Base-by-base conservation (phyloP, 345 rosid genomes). In the Erodium maritimum region DNA sequence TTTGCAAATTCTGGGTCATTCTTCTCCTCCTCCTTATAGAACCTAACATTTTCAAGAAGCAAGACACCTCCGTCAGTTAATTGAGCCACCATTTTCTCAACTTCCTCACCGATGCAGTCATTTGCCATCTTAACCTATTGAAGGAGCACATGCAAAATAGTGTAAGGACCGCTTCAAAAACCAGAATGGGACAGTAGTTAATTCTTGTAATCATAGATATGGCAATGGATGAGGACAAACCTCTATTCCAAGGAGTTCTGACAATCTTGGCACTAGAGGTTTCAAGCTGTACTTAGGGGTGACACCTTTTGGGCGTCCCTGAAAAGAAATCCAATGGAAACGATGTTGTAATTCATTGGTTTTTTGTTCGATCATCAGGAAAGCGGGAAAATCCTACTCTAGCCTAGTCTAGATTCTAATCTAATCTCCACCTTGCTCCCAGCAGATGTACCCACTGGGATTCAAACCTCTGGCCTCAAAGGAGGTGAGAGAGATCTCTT, bases 241-340 rank as follows among this genome's bases (percentile, higher is more conserved):
- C 91, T 88, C 73, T 57, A 91, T 70, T 58, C 96, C 96, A 51
- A 91, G 91, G 63, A 90, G 89, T 53, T 87, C 80, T 62, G 97
- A 83, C 46, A 90, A 74, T 50, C 96, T 74, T 1, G 91, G 87
- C 17, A 91, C 95, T 33, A 91, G 90, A 73, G 95, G 96, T 29
- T 83, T 89, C 77, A 91, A 78, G 77, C 97, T 86, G 82, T 59
- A 88, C 58, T 91, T 91, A 12, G 95, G 97, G 14, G 96, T 88
- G 56, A 91, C 95, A 57, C 95, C 95, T 73, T 84, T 88, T 1
- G 97, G 97, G 51, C 95, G 77, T 19, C 97, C 97, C 97, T 91
- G 76, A 64, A 72, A 65, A 57, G 8, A 63, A 66, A 1, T 0
- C 56, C 60, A 62, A 65, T 29, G 8, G 34, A 3, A 29, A 29